Conservation (phyloP, 2,329 filamentous ascomycete species). For the Orbilia ellipsospora region DNA sequence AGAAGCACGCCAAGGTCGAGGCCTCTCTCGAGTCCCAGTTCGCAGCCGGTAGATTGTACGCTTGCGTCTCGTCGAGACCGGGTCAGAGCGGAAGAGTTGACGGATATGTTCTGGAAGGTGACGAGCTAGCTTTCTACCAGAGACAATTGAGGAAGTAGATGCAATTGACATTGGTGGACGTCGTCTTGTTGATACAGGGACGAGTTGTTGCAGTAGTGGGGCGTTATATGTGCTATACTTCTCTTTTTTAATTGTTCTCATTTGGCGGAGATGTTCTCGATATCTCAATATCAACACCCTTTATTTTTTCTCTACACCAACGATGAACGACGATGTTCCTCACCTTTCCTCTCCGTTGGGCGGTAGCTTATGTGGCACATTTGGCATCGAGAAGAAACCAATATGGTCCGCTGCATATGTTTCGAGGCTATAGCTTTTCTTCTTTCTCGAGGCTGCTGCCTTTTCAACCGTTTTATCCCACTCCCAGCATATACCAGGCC, state of each 20-base stretch:
- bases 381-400: slow-evolving; percentile 6
- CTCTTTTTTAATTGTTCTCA: slow-evolving; percentile 27
- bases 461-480: slow-evolving; percentile 1
- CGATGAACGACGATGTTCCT: slow-evolving; percentile 22
- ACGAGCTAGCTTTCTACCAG: slow-evolving; percentile 99
- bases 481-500: slow-evolving; percentile 5
- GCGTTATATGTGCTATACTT: slow-evolving; percentile 46
- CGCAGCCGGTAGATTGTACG: slow-evolving; percentile 97
- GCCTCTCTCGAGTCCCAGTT: slow-evolving; percentile 94
- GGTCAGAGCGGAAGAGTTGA: slow-evolving; percentile 97
- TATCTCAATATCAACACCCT: slow-evolving; percentile 40
- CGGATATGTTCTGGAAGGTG: slow-evolving; percentile 98
- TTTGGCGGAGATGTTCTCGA: slow-evolving; percentile 45
- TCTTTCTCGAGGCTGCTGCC: slow-evolving; percentile 10
- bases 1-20: slow-evolving; percentile 91
- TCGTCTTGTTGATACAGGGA: slow-evolving; percentile 15
- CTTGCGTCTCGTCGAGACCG: slow-evolving; percentile 89
- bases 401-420: slow-evolving; percentile 17
- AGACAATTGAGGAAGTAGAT: slow-evolving; percentile 97
- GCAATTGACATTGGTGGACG: neutral
- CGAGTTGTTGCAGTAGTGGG: slow-evolving; percentile 30
- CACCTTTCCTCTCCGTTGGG: neutral
- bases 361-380: slow-evolving; percentile 28
- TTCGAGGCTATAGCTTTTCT: neutral
- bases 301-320: slow-evolving; percentile 21